Conservation (phyloP, 495 filamentous ascomycete species). For the Letharia columbiana region DNA sequence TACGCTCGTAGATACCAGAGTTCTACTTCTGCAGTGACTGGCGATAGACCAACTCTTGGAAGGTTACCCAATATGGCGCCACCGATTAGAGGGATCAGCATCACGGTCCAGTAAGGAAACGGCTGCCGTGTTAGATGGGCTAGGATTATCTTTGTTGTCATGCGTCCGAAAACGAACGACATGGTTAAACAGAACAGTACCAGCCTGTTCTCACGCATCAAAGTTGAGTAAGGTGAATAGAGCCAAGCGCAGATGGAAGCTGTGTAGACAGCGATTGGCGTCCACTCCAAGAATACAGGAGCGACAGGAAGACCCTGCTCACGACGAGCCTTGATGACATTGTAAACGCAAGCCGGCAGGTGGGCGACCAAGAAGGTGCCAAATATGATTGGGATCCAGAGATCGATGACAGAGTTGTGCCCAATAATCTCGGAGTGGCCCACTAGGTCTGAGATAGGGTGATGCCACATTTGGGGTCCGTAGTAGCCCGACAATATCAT, state of each 20-base stretch:
- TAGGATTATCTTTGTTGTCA: constrained; percentile 99
- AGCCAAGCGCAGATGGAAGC: constrained; percentile 71
- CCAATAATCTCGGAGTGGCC: constrained; percentile 53
- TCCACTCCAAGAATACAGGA: constrained; percentile 90
- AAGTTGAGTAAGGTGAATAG: constrained; percentile 71
- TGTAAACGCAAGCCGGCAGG: constrained; percentile 68
- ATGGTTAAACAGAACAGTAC: constrained; percentile 89
- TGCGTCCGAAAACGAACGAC: constrained; percentile 95
- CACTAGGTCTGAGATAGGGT: constrained; percentile 56
- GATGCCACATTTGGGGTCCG: constrained; percentile 80
- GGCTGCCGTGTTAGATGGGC: constrained; percentile 89
- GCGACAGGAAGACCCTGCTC: constrained; percentile 63
- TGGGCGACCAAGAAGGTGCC: constrained; percentile 67
- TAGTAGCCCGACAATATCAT: constrained; percentile 83
- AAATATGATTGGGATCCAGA: constrained; percentile 77
- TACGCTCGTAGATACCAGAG: constrained; percentile 74
- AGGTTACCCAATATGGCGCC: constrained; percentile 79
- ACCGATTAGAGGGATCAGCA: constrained; percentile 74
- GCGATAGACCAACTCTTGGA: constrained; percentile 64
- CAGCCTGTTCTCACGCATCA: constrained; percentile 73
- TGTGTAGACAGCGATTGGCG: constrained; percentile 77
- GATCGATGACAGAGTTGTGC: constrained; percentile 62
- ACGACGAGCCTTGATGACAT: constrained; percentile 71
- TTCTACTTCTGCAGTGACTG: constrained; percentile 52
- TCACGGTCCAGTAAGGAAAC: constrained; percentile 92